Conservation (phyloP, 1,284 basidiomycete species). For the Trichosporon inkin region DNA sequence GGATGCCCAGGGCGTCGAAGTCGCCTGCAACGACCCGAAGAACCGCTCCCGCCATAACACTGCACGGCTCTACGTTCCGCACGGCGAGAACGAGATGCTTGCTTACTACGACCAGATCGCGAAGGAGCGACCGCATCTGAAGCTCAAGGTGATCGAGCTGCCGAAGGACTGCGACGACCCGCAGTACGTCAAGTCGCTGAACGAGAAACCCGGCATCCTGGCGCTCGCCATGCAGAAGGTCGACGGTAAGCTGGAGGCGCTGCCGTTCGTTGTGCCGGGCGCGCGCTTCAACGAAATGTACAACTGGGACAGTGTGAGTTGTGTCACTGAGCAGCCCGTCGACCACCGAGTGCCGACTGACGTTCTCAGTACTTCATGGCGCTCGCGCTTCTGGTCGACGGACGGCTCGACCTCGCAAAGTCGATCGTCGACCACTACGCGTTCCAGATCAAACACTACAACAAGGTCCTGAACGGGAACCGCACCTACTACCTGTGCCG, state of each 20-base stretch:
- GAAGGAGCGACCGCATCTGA: constrained; percentile 80
- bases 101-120: constrained; percentile 71
- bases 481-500: constrained; percentile 73
- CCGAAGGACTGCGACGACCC: constrained; percentile 82
- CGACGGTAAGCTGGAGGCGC: constrained; percentile 79
- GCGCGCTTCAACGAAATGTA: constrained; percentile 93
- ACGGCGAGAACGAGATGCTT: constrained; percentile 86
- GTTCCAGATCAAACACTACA: constrained; percentile 97
- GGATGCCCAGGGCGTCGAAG: constrained; percentile 93
- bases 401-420: constrained; percentile 86
- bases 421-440: constrained; percentile 98
- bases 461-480: constrained; percentile 61
- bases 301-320: constrained; percentile 47
- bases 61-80: constrained; percentile 90
- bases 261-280: constrained; percentile 95
- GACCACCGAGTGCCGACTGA: background rate
- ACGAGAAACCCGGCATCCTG: constrained; percentile 86
- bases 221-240: constrained; percentile 88
- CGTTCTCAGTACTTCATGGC: constrained; percentile 46
- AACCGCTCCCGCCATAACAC: constrained; percentile 80
- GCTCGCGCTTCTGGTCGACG: constrained; percentile 88
- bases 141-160: constrained; percentile 83
- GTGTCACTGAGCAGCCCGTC: too few species aligned
- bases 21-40: constrained; percentile 95
- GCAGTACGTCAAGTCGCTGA: constrained; percentile 83